phyloP scores from a whole-genome alignment of 2,329 filamentous ascomycete genomes.

The Trichoderma simmonsii region DNA sequence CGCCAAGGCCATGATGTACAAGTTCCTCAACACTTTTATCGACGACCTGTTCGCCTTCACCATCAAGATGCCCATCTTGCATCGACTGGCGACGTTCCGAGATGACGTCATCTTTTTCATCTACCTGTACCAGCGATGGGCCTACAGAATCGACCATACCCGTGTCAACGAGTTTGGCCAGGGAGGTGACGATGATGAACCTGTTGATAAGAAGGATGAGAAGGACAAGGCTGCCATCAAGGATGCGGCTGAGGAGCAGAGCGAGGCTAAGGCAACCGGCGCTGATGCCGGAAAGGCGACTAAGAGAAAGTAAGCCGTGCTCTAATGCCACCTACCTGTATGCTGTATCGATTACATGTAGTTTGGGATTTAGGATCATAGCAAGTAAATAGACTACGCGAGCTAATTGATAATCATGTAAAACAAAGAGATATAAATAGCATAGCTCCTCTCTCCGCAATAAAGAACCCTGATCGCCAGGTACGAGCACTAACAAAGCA shows the following conservation, averaged over 20 bases:
- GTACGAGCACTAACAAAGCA: neutral
- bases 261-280: slow-evolving; percentile 47
- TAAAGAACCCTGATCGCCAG: neutral
- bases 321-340: neutral
- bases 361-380: neutral
- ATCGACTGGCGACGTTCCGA: slow-evolving; percentile 84
- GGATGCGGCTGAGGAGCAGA: slow-evolving; percentile 37
- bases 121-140: slow-evolving; percentile 91
- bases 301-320: slow-evolving; percentile 38
- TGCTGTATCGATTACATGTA: slow-evolving; percentile 4
- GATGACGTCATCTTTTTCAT: slow-evolving; percentile 99
- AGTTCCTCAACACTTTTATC: slow-evolving; percentile 98
- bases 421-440: neutral
- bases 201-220: slow-evolving; percentile 25
- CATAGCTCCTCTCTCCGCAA: neutral
- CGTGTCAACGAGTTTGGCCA: slow-evolving; percentile 98
- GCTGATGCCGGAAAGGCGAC: slow-evolving; percentile 45
- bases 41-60: slow-evolving; percentile 98
- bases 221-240: slow-evolving; percentile 30
- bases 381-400: neutral
- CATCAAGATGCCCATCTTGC: slow-evolving; percentile 97
- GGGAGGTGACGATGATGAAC: slow-evolving; percentile 82
- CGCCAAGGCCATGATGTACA: slow-evolving; percentile 93
- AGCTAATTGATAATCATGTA: neutral
- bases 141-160: slow-evolving; percentile 86